Evolutionary conservation across 192 early-diverging fungal genomes (phyloP).

Genomic region (Backusella australiensis): DNA sequence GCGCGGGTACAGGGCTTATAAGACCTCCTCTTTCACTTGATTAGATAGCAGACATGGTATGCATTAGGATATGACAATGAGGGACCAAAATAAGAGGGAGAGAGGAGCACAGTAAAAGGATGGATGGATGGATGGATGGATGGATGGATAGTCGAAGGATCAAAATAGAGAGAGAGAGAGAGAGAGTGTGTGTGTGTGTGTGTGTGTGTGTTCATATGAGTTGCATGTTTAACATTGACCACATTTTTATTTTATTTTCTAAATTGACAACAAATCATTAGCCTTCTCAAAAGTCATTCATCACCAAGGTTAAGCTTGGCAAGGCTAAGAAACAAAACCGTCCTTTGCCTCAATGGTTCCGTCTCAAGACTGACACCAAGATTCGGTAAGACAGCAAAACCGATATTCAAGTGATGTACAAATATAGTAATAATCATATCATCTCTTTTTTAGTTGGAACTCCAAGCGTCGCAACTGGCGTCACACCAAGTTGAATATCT

Average conservation of each 20-base stretch:
- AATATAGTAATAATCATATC: too few species aligned
- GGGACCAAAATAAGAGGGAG: background rate
- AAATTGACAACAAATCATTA: constrained; percentile 20
- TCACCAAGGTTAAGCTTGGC: constrained; percentile 95
- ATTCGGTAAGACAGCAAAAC: constrained; percentile 58
- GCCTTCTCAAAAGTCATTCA: constrained; percentile 99
- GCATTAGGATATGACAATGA: background rate
- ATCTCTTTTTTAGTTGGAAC: constrained; percentile 75
- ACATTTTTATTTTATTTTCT: background rate
- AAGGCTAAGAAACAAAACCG: constrained; percentile 99
- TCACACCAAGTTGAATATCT: constrained; percentile 96
- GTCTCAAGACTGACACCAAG: constrained; percentile 91
- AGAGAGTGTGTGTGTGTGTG: constrained; percentile 3
- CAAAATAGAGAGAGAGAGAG: background rate
- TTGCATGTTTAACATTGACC: background rate
- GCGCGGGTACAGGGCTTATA: background rate
- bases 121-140: constrained; percentile 18
- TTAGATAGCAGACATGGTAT: constrained; percentile 21
- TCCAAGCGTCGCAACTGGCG: constrained; percentile 99
- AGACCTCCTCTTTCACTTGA: constrained; percentile 29
- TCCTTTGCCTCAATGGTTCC: constrained; percentile 97
- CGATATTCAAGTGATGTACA: too few species aligned
- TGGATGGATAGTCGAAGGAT: constrained; percentile 9
- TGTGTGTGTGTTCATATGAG: constrained; percentile 8
- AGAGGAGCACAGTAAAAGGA: constrained; percentile 8